Evolutionary conservation across 139 green algal species (phyloP).

Genomic region (Chlorella sp.): DNA sequence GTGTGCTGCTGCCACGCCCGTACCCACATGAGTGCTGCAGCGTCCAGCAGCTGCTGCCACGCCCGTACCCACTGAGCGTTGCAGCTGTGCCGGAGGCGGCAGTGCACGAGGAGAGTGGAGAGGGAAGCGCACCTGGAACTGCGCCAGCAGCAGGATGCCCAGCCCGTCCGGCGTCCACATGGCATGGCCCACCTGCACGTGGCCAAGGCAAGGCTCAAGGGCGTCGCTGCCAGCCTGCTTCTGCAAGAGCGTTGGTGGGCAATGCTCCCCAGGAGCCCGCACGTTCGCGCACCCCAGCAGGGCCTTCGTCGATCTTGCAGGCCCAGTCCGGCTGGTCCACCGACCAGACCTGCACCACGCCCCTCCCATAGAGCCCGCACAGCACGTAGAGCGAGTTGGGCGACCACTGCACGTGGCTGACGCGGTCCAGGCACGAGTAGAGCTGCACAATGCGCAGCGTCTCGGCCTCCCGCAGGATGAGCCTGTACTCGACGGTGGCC

Average conservation of each 20-base stretch:
- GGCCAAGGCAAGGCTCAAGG: too few relatives aligned
- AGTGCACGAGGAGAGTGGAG: too few relatives aligned
- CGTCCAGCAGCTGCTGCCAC: too few relatives aligned
- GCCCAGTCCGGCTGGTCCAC: slow-evolving; percentile 68
- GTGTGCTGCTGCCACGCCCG: too few relatives aligned
- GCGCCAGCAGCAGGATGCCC: slow-evolving; percentile 63
- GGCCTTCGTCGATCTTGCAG: slow-evolving; percentile 84
- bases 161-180: slow-evolving; percentile 50
- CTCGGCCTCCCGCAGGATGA: slow-evolving; percentile 70
- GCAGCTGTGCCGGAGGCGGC: too few relatives aligned
- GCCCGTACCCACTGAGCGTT: too few relatives aligned
- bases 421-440: slow-evolving; percentile 78
- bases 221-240: too few relatives aligned
- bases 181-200: slow-evolving; percentile 2
- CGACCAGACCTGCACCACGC: slow-evolving; percentile 72
- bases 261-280: too few relatives aligned
- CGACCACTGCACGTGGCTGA: slow-evolving; percentile 75
- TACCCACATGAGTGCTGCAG: too few relatives aligned
- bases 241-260: too few relatives aligned
- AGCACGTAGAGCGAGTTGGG: slow-evolving; percentile 66
- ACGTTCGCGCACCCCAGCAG: slow-evolving; percentile 36
- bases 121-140: too few relatives aligned
- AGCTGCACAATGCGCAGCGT: slow-evolving; percentile 63
- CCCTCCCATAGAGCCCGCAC: slow-evolving; percentile 50
- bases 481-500: slow-evolving; percentile 59